Evolutionary conservation across 2,329 filamentous ascomycete species (phyloP).

Genomic region (Beauveria asiatica): DNA sequence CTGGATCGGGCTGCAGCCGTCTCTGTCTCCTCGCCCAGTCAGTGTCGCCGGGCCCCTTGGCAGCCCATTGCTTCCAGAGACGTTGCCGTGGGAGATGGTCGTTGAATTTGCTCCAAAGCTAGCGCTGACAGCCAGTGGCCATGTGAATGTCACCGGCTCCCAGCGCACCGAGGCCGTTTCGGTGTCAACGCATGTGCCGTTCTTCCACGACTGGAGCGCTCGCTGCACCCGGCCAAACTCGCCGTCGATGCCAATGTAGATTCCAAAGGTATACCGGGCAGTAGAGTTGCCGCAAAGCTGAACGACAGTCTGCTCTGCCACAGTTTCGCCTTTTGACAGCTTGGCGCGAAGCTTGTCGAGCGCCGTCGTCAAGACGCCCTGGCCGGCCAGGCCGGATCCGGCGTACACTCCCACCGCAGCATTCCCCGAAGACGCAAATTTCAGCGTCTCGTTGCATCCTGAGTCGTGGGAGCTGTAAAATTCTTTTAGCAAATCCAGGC

Average conservation of each 20-base stretch:
- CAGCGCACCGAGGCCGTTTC: background rate
- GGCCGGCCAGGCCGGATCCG: slow-evolving; percentile 22
- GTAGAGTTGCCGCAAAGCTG: background rate
- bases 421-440: slow-evolving; percentile 23
- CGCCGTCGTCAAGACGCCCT: background rate
- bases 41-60: background rate
- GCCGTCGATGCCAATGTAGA: slow-evolving; percentile 24
- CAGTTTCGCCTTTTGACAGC: background rate
- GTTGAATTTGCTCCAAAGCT: background rate
- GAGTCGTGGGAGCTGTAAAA: background rate
- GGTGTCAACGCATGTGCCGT: slow-evolving; percentile 19
- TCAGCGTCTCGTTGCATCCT: slow-evolving; percentile 15
- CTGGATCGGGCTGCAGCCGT: slow-evolving; percentile 17
- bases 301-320: background rate
- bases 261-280: slow-evolving; percentile 24
- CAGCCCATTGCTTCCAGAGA: background rate
- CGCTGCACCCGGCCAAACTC: slow-evolving; percentile 24
- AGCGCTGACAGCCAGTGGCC: slow-evolving; percentile 16
- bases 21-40: background rate
- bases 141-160: slow-evolving; percentile 17
- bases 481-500: background rate
- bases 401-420: slow-evolving; percentile 27
- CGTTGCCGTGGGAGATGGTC: slow-evolving; percentile 10
- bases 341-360: background rate
- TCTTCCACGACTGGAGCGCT: slow-evolving; percentile 22